phyloP scores from a whole-genome alignment of 805 yeast genomes.

The Metschnikowia borealis region DNA sequence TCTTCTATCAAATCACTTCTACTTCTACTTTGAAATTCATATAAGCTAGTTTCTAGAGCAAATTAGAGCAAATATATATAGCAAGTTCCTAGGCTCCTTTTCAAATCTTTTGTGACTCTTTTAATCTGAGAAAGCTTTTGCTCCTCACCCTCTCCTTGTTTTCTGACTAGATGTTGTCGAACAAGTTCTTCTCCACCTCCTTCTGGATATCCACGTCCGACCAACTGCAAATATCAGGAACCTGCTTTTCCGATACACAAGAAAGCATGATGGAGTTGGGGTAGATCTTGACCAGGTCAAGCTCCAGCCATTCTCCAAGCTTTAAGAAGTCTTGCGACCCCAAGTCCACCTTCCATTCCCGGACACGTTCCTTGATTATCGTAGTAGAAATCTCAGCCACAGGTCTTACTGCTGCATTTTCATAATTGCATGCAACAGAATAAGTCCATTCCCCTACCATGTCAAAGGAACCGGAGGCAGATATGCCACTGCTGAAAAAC shows the following conservation, averaged over 20 bases:
- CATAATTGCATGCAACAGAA: slow-evolving; percentile 9
- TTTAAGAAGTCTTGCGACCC: neutral
- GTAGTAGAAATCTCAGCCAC: slow-evolving; percentile 9
- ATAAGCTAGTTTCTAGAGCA: no score
- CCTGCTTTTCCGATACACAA: slow-evolving; percentile 14
- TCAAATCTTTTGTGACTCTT: no score
- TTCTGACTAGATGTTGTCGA: neutral
- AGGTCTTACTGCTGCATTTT: slow-evolving; percentile 9
- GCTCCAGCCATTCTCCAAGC: slow-evolving; percentile 6
- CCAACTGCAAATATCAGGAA: slow-evolving; percentile 13
- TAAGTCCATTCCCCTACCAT: slow-evolving; percentile 2
- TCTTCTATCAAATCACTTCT: no score
- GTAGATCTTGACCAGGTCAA: slow-evolving; percentile 5
- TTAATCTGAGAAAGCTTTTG: no score
- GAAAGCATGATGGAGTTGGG: slow-evolving; percentile 10
- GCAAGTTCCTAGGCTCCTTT: no score
- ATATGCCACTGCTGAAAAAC: slow-evolving; percentile 1
- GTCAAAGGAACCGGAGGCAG: neutral
- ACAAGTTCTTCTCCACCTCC: neutral
- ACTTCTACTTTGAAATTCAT: no score
- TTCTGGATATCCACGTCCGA: slow-evolving; percentile 3
- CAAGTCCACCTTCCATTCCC: slow-evolving; percentile 11
- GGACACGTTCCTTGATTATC: neutral
- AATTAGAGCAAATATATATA: no score
- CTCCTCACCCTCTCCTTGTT: no score